Conservation (phyloP, 1,284 basidiomycete species). For the Fomitopsis palustris region DNA sequence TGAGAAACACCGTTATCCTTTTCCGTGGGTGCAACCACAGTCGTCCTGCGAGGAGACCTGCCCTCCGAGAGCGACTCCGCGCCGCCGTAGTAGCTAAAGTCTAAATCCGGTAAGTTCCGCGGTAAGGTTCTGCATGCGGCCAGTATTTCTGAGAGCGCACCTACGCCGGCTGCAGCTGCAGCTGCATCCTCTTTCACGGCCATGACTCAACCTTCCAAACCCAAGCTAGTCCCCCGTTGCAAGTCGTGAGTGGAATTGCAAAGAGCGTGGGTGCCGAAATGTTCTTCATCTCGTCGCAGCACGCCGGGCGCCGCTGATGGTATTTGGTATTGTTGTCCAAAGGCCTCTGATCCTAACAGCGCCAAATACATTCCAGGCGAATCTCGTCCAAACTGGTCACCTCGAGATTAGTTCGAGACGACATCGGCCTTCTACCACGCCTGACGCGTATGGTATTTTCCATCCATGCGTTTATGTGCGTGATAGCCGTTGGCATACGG, state of each 20-base stretch:
- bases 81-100: conserved; percentile 75
- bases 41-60: conserved; percentile 57
- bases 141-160: not conserved
- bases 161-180: not conserved
- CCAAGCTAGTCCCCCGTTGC: not conserved
- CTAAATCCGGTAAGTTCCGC: conserved; percentile 29
- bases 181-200: conserved; percentile 3
- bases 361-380: conserved; percentile 1
- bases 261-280: not conserved
- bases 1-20: conserved; percentile 40
- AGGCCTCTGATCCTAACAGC: conserved; percentile 21
- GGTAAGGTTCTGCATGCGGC: not conserved
- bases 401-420: not conserved
- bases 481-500: too few relatives aligned
- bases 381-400: not conserved
- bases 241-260: not conserved
- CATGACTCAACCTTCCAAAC: not conserved
- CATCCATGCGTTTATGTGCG: too few relatives aligned
- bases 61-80: conserved; percentile 70
- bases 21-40: conserved; percentile 36
- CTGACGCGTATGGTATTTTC: not conserved
- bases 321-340: conserved; percentile 24
- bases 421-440: too few relatives aligned
- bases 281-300: not conserved
- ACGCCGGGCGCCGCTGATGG: not conserved